A percentile compares a stretch with the other conserved stretches of the same genome.
These are phyloP conservation scores for Fusarium guadeloupense DNA, from an alignment of 2,329 filamentous ascomycete species.

Conservation along the genomic window DNA sequence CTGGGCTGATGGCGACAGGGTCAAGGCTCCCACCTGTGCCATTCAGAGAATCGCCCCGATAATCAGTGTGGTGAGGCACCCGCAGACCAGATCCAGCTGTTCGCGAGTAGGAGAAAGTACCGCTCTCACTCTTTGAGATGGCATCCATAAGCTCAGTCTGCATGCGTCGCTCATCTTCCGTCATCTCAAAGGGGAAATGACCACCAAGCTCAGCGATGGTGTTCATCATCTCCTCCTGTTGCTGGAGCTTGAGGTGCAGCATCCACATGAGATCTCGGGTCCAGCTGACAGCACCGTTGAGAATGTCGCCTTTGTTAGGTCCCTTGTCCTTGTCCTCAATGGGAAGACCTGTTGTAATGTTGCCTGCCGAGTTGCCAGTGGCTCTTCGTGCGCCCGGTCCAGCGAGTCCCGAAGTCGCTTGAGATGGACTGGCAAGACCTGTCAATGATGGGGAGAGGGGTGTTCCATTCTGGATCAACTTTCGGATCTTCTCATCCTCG, in stretches of 20 bases:
- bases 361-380: constrained; percentile 73
- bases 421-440: constrained; percentile 72
- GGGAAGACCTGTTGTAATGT: constrained; percentile 91
- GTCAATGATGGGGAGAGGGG: constrained; percentile 85
- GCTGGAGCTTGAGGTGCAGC: constrained; percentile 86
- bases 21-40: constrained; percentile 52
- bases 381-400: constrained; percentile 85
- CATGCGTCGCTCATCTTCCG: constrained; percentile 95
- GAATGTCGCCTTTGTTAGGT: constrained; percentile 97
- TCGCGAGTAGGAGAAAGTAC: constrained; percentile 85
- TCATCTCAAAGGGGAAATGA: constrained; percentile 80
- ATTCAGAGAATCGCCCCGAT: constrained; percentile 80
- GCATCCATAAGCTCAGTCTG: constrained; percentile 90
- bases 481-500: constrained; percentile 96
- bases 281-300: constrained; percentile 97
- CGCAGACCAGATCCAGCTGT: constrained; percentile 84
- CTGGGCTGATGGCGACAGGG: constrained; percentile 51
- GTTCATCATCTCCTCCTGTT: constrained; percentile 87
- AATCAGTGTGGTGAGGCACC: constrained; percentile 92
- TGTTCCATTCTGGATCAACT: constrained; percentile 91
- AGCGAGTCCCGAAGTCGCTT: constrained; percentile 86
- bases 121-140: constrained; percentile 79
- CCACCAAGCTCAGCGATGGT: constrained; percentile 77
- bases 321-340: constrained; percentile 98
- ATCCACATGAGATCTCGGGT: constrained; percentile 98